Evolutionary conservation across 257 asterid genomes (phyloP).

Genomic region (Petunia axillaris): DNA sequence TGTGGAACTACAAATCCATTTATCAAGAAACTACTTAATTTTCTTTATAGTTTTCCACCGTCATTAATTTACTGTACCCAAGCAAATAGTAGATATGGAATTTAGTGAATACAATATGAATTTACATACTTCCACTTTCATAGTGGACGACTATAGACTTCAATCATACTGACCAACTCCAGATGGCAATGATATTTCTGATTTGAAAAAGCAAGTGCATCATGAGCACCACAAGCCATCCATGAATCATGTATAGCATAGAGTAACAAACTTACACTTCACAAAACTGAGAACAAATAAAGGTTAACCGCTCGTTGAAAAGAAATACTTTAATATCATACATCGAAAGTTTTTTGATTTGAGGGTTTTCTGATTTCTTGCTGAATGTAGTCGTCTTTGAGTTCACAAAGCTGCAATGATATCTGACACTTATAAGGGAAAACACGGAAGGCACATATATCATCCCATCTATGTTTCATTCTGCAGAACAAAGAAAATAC

Average conservation of each 20-base stretch:
- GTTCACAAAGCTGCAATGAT: slow-evolving; percentile 73
- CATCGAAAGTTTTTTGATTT: slow-evolving; percentile 60
- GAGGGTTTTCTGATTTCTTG: slow-evolving; percentile 83
- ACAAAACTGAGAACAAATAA: neutral
- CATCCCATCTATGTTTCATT: slow-evolving; percentile 72
- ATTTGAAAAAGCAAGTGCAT: slow-evolving; percentile 15
- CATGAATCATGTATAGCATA: slow-evolving; percentile 11
- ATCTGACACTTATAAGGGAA: slow-evolving; percentile 75
- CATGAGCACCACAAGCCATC: slow-evolving; percentile 22
- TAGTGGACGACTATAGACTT: neutral
- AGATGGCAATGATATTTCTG: neutral
- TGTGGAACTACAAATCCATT: neutral
- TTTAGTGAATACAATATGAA: neutral
- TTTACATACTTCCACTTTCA: neutral
- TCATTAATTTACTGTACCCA: neutral
- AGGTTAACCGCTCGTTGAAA: neutral
- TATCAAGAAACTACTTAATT: neutral
- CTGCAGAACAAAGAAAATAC: slow-evolving; percentile 45
- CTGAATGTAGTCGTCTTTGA: slow-evolving; percentile 83
- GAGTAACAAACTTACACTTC: neutral
- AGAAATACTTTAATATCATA: slow-evolving; percentile 45
- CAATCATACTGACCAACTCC: slow-evolving; percentile 12
- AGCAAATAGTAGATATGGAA: neutral
- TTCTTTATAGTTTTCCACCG: neutral
- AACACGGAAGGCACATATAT: slow-evolving; percentile 73